phyloP scores from a whole-genome alignment of 176 grass and related monocot genomes.

The Oryza meyeriana region DNA sequence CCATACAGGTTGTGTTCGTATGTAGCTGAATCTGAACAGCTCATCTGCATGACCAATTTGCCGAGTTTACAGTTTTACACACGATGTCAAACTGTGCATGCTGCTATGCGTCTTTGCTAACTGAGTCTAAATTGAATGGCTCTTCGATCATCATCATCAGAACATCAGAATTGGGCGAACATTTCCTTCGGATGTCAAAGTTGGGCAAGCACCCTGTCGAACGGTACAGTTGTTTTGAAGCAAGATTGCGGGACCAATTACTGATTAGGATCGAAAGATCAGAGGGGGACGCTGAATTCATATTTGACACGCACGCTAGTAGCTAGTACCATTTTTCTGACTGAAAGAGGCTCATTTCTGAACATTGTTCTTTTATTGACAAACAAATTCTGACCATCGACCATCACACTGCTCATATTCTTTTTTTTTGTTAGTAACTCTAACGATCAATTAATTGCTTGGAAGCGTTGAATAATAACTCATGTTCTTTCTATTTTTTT shows the following conservation, averaged over 20 bases:
- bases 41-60: background rate
- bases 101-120: background rate
- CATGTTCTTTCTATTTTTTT: too few relatives aligned
- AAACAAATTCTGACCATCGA: background rate
- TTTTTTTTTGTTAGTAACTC: too few relatives aligned
- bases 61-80: background rate
- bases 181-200: background rate
- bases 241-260: background rate
- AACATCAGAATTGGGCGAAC: background rate
- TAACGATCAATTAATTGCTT: too few relatives aligned
- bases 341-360: constrained; percentile 11
- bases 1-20: background rate
- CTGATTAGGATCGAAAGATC: background rate
- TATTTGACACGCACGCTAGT: background rate
- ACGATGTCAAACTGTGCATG: background rate
- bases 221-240: background rate
- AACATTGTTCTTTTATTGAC: background rate
- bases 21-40: background rate
- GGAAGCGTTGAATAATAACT: too few relatives aligned
- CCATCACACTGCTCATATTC: too few relatives aligned
- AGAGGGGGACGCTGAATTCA: background rate
- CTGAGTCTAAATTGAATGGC: constrained; percentile 6
- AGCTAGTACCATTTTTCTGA: background rate
- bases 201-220: background rate
- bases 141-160: background rate